phyloP scores from a whole-genome alignment of 139 green algal genomes.

The Closterium sp. region DNA sequence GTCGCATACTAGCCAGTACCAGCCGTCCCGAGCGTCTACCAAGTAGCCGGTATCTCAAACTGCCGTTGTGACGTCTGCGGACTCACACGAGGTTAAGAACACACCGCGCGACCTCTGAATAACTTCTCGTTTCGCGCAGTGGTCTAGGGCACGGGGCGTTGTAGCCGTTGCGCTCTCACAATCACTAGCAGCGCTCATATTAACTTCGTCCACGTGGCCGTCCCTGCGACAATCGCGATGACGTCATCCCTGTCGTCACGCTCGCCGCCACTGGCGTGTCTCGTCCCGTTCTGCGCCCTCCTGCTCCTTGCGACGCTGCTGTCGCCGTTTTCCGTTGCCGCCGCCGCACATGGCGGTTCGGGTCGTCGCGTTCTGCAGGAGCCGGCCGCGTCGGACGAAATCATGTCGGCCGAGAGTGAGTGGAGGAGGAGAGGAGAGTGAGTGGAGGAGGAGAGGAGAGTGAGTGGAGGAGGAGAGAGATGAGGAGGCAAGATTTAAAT shows the following conservation, averaged over 20 bases:
- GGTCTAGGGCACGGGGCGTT: too few species aligned
- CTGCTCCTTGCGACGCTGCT: background rate
- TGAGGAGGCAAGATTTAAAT: too few species aligned
- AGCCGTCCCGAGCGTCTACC: too few species aligned
- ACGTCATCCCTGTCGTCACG: background rate
- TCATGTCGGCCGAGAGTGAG: background rate
- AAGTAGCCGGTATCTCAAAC: too few species aligned
- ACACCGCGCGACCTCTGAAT: too few species aligned
- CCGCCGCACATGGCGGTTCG: background rate
- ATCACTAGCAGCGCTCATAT: too few species aligned
- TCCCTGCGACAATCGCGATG: background rate
- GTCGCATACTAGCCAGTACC: too few species aligned
- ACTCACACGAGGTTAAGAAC: too few species aligned
- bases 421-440: background rate
- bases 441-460: background rate
- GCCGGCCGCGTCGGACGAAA: background rate
- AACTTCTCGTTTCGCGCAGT: too few species aligned
- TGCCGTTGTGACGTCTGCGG: too few species aligned
- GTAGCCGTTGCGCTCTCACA: too few species aligned
- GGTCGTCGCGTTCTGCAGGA: background rate
- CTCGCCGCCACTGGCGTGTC: background rate
- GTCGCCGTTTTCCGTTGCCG: background rate
- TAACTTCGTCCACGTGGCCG: background rate
- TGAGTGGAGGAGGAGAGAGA: background rate
- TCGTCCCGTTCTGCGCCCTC: background rate